Evolutionary conservation across 495 filamentous ascomycete genomes (phyloP), one percentile per base, ranked within the genome.

Genomic region (Xylaria flabelliformis): DNA sequence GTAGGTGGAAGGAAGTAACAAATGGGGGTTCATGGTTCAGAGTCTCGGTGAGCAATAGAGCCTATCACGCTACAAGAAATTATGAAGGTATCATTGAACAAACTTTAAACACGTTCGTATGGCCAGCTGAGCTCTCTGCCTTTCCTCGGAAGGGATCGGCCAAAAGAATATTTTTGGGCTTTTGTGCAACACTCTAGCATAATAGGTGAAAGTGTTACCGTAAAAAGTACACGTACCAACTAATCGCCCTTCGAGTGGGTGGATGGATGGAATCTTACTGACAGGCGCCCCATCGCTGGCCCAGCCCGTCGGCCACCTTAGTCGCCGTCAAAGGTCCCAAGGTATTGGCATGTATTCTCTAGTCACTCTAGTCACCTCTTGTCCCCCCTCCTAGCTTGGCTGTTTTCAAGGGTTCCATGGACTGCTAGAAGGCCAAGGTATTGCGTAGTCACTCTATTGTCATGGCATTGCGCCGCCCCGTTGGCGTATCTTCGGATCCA

Each of bases 311-410:
- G 67, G 67, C 36, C 55, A 62, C 55, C 41, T 69, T 61, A 48
- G 53, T 61, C 36, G 21, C 55, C 55, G 53, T 59, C 51, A 59
- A 61, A 42, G 36, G 36, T 21, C 21, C 39, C 67, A 12, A 69
- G 29, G 67, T 69, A 69, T 69, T 59, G 10, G 36, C 41, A 69
- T 48, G 67, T 69, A 69, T 69, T 62, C 17, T 50, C 19, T 61
- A 50, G 67, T 69, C 67, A 59, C 67, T 69, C 67, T 50, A 24
- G 67, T 55, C 39, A 42, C 39, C 39, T 42, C 39, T 42, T 42
- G 39, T 42, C 10, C 44, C 48, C 44, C 65, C 10, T 66, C 64
- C 46, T 55, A 17, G 65, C 65, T 55, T 56, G 65, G 65, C 65
- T 44, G 17, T 10, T 51, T 39, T 21, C 44, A 51, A 65, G 34